phyloP scores from a whole-genome alignment of 2,329 filamentous ascomycete genomes.

The Paecilomyces sp. region DNA sequence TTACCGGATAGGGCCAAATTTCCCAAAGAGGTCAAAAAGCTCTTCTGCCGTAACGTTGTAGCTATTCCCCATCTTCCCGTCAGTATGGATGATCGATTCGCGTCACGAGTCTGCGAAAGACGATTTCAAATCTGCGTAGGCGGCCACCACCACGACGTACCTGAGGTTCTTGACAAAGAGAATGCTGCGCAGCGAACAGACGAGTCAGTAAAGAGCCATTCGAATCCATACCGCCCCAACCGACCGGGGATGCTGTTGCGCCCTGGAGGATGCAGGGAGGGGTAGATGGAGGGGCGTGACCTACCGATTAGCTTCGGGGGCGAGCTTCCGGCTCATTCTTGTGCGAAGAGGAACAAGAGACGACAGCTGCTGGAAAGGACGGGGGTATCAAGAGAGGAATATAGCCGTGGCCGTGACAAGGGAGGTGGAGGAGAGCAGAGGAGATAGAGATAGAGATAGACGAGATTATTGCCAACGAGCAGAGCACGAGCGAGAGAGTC shows the following conservation, averaged over 20 bases:
- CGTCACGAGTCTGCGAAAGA: slow-evolving; percentile 1
- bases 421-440: too few relatives aligned
- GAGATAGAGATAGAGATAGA: too few relatives aligned
- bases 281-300: slow-evolving; percentile 33
- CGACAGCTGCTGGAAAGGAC: background rate
- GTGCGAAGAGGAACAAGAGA: slow-evolving; percentile 11
- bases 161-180: slow-evolving; percentile 99
- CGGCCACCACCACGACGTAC: slow-evolving; percentile 43
- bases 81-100: slow-evolving; percentile 4
- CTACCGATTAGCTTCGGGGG: slow-evolving; percentile 98
- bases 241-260: background rate
- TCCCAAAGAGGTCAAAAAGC: slow-evolving; percentile 97
- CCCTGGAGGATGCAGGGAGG: slow-evolving; percentile 12
- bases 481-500: slow-evolving; percentile 12
- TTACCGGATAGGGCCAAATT: slow-evolving; percentile 92
- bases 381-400: slow-evolving; percentile 12
- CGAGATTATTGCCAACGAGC: slow-evolving; percentile 7
- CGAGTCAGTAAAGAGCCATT: slow-evolving; percentile 1
- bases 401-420: slow-evolving; percentile 6
- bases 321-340: slow-evolving; percentile 64
- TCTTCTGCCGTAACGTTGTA: slow-evolving; percentile 99
- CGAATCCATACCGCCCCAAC: background rate
- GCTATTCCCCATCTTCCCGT: slow-evolving; percentile 44
- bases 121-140: slow-evolving; percentile 3
- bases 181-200: slow-evolving; percentile 56